Evolutionary conservation across 495 filamentous ascomycete genomes (phyloP).

Genomic region (Penicillium diatomitis): DNA sequence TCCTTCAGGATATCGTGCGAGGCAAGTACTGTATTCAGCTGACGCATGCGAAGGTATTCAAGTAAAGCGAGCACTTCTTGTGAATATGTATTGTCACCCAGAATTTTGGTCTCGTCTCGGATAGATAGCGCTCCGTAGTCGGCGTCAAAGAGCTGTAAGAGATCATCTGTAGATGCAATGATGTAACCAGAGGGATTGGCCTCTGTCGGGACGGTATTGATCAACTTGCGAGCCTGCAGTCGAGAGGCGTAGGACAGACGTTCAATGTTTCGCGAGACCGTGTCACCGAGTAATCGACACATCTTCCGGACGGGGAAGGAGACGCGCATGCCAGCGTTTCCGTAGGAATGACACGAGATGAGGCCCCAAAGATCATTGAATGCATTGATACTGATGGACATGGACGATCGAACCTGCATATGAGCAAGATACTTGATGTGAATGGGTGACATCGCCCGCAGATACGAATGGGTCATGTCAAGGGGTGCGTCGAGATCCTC

Average conservation of each 20-base stretch:
- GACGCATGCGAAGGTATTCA: conserved; percentile 73
- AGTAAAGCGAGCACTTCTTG: conserved; percentile 82
- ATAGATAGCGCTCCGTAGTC: conserved; percentile 86
- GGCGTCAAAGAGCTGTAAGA: conserved; percentile 77
- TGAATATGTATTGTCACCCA: conserved; percentile 64
- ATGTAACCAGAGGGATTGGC: conserved; percentile 88
- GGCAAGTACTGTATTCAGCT: conserved; percentile 65
- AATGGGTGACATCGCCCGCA: conserved; percentile 80
- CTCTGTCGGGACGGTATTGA: conserved; percentile 56
- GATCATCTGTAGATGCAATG: conserved; percentile 79
- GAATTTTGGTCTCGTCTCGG: conserved; percentile 75
- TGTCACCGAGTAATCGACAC: conserved; percentile 86
- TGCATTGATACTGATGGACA: conserved; percentile 89
- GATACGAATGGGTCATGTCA: conserved; percentile 77
- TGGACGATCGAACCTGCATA: conserved; percentile 83
- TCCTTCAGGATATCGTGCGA: conserved; percentile 71
- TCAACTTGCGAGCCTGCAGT: conserved; percentile 47
- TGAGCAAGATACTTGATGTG: conserved; percentile 85
- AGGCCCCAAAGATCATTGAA: conserved; percentile 84
- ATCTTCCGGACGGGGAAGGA: conserved; percentile 89
- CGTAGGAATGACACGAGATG: conserved; percentile 82
- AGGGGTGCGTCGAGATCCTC: conserved; percentile 70
- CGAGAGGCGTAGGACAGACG: conserved; percentile 79
- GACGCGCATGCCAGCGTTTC: conserved; percentile 74
- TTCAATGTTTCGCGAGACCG: conserved; percentile 80